phyloP scores from a whole-genome alignment of 768 basidiomycete genomes.

The Mycena olivaceomarginata region DNA sequence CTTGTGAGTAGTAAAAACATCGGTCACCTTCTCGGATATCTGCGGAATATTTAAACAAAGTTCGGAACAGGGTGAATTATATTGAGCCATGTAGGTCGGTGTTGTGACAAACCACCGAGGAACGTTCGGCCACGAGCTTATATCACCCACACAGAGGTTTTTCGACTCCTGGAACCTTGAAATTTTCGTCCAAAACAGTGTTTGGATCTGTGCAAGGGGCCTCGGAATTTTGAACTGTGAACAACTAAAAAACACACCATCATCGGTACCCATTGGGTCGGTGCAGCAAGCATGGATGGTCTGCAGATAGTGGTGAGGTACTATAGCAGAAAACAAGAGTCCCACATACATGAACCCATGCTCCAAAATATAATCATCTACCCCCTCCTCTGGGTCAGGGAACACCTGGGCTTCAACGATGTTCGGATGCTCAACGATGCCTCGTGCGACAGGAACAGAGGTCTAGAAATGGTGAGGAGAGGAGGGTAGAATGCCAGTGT shows the following conservation, averaged over 20 bases:
- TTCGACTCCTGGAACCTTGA: slow-evolving; percentile 54
- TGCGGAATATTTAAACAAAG: too few relatives aligned
- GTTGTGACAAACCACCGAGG: slow-evolving; percentile 57
- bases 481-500: too few relatives aligned
- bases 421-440: slow-evolving; percentile 36
- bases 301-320: slow-evolving; percentile 26
- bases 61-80: too few relatives aligned
- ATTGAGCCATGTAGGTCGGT: slow-evolving; percentile 52
- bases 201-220: slow-evolving; percentile 45
- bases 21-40: too few relatives aligned
- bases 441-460: slow-evolving; percentile 48
- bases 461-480: slow-evolving; percentile 42
- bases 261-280: slow-evolving; percentile 49
- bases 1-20: too few relatives aligned
- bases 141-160: slow-evolving; percentile 54
- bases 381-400: slow-evolving; percentile 47
- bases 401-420: slow-evolving; percentile 47
- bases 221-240: neutral
- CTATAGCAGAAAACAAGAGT: neutral
- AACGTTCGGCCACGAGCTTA: slow-evolving; percentile 54
- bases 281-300: slow-evolving; percentile 55
- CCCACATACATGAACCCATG: slow-evolving; percentile 48
- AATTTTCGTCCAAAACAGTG: slow-evolving; percentile 54
- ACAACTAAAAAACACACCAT: slow-evolving; percentile 43
- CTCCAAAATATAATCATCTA: slow-evolving; percentile 49